Base-by-base conservation (phyloP, 1,284 basidiomycete species). In the Porodaedalea pini region DNA sequence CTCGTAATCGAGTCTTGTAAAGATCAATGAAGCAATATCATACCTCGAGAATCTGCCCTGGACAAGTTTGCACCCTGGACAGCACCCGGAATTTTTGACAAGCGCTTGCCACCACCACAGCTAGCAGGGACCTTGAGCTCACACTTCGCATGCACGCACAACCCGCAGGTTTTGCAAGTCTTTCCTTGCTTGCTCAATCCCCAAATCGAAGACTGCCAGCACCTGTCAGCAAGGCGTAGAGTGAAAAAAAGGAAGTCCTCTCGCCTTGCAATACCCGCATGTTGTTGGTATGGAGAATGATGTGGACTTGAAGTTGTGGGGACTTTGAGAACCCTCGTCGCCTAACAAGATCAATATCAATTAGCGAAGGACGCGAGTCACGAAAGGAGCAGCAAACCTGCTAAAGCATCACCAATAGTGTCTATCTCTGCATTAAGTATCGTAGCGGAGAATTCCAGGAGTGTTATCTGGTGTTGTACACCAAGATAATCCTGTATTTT, bases 61-160 rank as follows among this genome's bases (percentile, higher is more conserved):
- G 71, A 70, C 34, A 71, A 52, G 17, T 65, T 69, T 34, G 73
- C 70, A 0, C 37, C 43, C 62, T 64, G 37, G 4, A 17, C 21
- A 25, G 29, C 17, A 36, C 27, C 50, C 66, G 70, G 37, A 68
- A 65, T 58, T 64, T 62, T 67, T 55, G 60, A 61, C 48, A 17
- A 62, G 61, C 56, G 54, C 54, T 70, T 66, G 2, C 73, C 73
- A 23, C 56, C 50, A 17, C 71, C 63, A 61, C 90, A 92, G 62
- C 89, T 82, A 39, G 90, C 89, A 32, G 90, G 86, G 53, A 92
- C 90, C 82, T 92, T 93, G 45, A 92, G 69, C 66, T 92, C 91
- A 68, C 91, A 93, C 69, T 89, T 92, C 45, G 80, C 75, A 68
- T 92, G 91, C 15, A 91, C 88, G n/a, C 86, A 86, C 57, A 92